Base-by-base conservation (phyloP, 768 basidiomycete genomes). In the Gymnopilus dilepis region DNA sequence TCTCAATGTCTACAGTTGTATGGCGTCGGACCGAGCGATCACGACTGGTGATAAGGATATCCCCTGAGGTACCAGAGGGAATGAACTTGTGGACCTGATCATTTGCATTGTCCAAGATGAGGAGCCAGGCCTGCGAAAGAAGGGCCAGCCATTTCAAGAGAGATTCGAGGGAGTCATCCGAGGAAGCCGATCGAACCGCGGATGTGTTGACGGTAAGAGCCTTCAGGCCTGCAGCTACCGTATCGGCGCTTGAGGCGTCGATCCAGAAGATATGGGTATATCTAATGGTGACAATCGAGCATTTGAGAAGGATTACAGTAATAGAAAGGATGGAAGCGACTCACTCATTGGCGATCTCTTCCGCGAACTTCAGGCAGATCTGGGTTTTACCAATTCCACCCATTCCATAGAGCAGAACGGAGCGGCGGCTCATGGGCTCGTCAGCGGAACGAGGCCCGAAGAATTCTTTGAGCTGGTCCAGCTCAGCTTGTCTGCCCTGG, bases 91-190 rank as follows among this genome's bases (percentile, higher is more conserved):
- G 34, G 48, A 62, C 43, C 7, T 21, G 47, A 9, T 50, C 33
- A 41, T 56, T 63, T 37, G 65, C 65, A 68, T 65, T 67, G 52
- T 70, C 69, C 60, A 63, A 69, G 0, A 70, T 53, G 31, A 70
- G 45, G 24, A 70, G 56, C 67, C 69, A 70, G 12, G 62, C 45
- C 34, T 38, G 28, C 21, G 53, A 33, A 13, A 63, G 28, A 5
- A 17, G n/a, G 22, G 63, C 57, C 19, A 70, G 33, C 67, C 67
- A 68, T 22, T 51, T 34, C 9, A 67, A 30, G 22, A 61, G 56
- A 28, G 50, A 58, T 2, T 50, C 19, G 40, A 34, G 24, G 58
- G 31, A 63, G 12, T 19, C 24, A 31, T 26, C n/a, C 13, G 30
- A 26, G 4, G 8, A 9, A 28, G 41, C 34, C 8, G n/a, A 55